Evolutionary conservation across 306 rosid species (phyloP).

Genomic region (Datisca glomerata): DNA sequence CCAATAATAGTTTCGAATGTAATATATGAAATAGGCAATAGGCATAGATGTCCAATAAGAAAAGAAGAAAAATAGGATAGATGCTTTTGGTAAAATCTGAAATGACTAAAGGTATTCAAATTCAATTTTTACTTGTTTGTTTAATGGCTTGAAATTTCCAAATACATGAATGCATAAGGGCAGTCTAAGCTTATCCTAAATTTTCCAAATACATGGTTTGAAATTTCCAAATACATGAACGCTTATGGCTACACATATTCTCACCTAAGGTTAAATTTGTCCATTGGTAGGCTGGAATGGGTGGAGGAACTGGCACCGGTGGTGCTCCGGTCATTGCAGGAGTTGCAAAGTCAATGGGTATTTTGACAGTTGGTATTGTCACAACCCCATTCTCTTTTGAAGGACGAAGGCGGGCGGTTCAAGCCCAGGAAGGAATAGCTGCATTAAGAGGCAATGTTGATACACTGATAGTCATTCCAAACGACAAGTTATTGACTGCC

Average conservation of each 20-base stretch:
- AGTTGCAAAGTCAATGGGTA: conserved; percentile 91
- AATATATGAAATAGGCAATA: neutral
- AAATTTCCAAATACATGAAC: too few species aligned
- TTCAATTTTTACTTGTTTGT: too few species aligned
- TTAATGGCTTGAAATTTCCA: too few species aligned
- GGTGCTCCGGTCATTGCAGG: conserved; percentile 97
- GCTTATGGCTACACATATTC: too few species aligned
- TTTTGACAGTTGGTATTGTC: conserved; percentile 94
- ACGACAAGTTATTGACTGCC: conserved; percentile 92
- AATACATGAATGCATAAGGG: too few species aligned
- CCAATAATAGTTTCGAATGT: neutral
- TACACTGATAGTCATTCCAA: conserved; percentile 94
- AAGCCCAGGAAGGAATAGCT: conserved; percentile 99
- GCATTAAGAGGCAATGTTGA: conserved; percentile 92
- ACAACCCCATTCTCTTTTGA: conserved; percentile 97
- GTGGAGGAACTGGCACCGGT: conserved; percentile 99
- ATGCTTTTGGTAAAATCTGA: neutral
- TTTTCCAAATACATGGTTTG: too few species aligned
- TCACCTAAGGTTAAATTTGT: too few species aligned
- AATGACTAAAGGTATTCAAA: too few species aligned
- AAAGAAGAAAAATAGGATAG: neutral
- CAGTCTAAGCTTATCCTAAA: neutral
- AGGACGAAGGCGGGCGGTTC: conserved; percentile 96
- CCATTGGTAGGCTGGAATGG: conserved; percentile 65
- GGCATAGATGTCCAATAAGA: neutral